Evolutionary conservation across 1,284 basidiomycete genomes (phyloP), one percentile per base, ranked within the genome.

Genomic region (Peniophora sp.): DNA sequence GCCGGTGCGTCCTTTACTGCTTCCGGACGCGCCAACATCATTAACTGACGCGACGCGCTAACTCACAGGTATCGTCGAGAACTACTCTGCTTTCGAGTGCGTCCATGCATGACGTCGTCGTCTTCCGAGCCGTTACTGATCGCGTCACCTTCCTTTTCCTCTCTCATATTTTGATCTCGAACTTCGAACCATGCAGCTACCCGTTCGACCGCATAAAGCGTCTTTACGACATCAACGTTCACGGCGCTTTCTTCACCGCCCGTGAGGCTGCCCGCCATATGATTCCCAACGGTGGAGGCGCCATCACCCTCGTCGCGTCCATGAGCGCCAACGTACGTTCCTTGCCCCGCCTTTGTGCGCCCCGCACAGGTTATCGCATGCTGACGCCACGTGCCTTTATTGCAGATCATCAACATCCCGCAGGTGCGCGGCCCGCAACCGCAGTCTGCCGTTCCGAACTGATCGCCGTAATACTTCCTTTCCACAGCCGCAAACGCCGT

Each of bases 191-290:
- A 10, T 27, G 3, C 56, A 88, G 87, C 51, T 92, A 96, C 71
- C 92, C 93, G 3, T 81, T 83, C 52, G 85, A 90, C 58, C 83
- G 86, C 54, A 83, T 92, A 58, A 85, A 85, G 65, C 81, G 83
- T 44, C 73, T 98, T 49, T 88, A 89, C 62, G 92, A 93, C 63
- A 85, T 97, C 74, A 97, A 98, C 65, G 88, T 98, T 50, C 91
- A 96, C 64, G 94, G 93, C 48, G 80, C 84, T 15, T 93, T 92
- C 74, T 96, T 87, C 72, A 96, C 93, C 27, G 95, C 96, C 3
- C 84, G 94, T 24, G 93, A 97, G 68, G 94, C 90, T 1, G 92
- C 92, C 57, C 68, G 85, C 64, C 70, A 78, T 65, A 90, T 90
- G 88, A 84, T 89, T 57, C 79, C 83, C 14, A 73, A 78, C 51